Evolutionary conservation across 441 rosid species (phyloP).

Genomic region (Jatropha podagrica): DNA sequence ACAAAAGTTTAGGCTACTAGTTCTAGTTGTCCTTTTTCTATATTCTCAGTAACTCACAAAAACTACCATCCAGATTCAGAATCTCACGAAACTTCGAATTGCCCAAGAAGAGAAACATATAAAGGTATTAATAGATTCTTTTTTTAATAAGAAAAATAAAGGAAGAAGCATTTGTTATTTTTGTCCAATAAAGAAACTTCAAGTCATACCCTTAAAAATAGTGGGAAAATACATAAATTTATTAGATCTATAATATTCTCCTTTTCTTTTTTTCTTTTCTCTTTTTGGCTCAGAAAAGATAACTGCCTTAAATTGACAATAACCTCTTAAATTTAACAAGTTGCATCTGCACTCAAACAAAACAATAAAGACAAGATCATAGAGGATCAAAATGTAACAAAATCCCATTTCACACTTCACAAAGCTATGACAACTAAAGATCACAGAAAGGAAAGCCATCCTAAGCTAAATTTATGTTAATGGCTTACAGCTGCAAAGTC

Average conservation of each 20-base stretch:
- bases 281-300: neutral
- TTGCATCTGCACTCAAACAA: neutral
- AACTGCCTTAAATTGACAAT: neutral
- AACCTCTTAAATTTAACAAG: conserved; percentile 6
- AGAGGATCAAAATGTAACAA: neutral
- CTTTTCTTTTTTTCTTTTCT: neutral
- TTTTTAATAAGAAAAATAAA: neutral
- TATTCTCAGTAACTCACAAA: neutral
- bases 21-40: too few relatives aligned
- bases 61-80: neutral
- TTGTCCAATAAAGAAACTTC: neutral
- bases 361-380: neutral
- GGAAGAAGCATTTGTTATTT: neutral
- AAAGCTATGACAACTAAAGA: conserved; percentile 10
- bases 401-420: neutral
- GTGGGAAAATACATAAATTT: neutral
- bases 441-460: neutral
- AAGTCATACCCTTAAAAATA: neutral
- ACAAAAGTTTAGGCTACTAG: neutral
- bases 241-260: neutral
- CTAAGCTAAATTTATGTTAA: neutral
- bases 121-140: neutral
- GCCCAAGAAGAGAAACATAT: neutral
- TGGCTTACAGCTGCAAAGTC: neutral
- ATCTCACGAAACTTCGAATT: neutral